Base-by-base conservation (phyloP, 805 yeast species). In the Geotrichum ghanense region DNA sequence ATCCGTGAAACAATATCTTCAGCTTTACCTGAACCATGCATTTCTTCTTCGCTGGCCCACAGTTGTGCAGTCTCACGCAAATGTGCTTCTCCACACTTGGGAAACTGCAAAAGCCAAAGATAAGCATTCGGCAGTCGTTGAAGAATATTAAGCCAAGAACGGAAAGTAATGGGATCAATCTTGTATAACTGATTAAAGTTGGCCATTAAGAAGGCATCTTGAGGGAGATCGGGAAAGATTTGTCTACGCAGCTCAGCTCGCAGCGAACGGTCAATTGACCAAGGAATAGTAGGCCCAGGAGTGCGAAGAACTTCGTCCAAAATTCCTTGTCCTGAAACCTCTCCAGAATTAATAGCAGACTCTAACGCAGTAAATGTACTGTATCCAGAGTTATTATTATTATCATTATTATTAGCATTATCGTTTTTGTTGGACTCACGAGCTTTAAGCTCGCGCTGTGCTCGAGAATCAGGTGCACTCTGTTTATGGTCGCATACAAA, bases 401-500 rank as follows among this genome's bases (percentile, higher is more conserved):
- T 22, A 5, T 40, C 10, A 39, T 46, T 49, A 12, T n/a, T 16
- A 10, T 43, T 45, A 4, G 41, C 47, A 22, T 19, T 4, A 23
- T 7, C n/a, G 19, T 10, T 41, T 7, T 10, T 20, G 21, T 35
- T 25, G 5, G 41, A 12, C 17, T 31, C 19, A 5, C 12, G 12
- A n/a, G 37, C 37, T 31, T 31, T 31, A 16, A 31, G 16, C 16
- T 31, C 37, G 5, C 37, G 37, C 37, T 31, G 37, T 6, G 16
- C 16, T 9, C 42, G 42, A 5, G 45, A 17, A 41, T 54, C 58
- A 7, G 57, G 59, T 5, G 63, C 61, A 10, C 61, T 57, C 45
- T 62, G 66, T 6, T 57, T 51, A 26, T 62, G 66, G 37, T 62
- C 66, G 45, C 66, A 62, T 48, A 62, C 57, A 46, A 62, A 62